Evolutionary conservation across 257 asterid genomes (phyloP), one percentile per base, ranked within the genome.

Genomic region (Vinca minor): DNA sequence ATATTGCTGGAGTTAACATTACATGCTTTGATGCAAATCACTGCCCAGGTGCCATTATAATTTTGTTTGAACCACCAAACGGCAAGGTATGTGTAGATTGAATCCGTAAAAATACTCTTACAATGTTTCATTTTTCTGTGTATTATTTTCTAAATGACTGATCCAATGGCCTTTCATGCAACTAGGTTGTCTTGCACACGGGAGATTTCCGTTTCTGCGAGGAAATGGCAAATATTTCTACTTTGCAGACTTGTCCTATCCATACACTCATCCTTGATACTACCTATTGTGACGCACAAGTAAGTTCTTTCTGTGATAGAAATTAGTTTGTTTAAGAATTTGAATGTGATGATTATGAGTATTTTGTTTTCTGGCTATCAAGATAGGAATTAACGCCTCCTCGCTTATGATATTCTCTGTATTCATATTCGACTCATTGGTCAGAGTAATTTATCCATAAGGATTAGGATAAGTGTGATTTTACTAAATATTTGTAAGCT

Each of bases 1-100:
- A 67, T 68, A 76, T 92, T 59, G 95, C 84, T 64, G 98, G 98
- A 54, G 69, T 71, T 55, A 73, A 82, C 52, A 84, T 92, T 61
- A 92, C 95, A 15, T 89, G 96, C 76, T 92, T 85, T 65, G 93
- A 92, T 71, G 96, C 98, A 74, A 92, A 92, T 78, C 98, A 92
- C 76, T 92, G 98, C 71, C 97, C 98, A 21, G 98, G 98, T 73
- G 87, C 97, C 46, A 68, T 92, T 63, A 81, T 92, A 64, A 81
- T 92, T 68, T 82, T 92, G 66, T 92, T 92, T 69, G 97, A 92
- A 72, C 96, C 92, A 31, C 85, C 96, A 67, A 85, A 77, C 42
- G 83, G 87, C 69, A 82, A 89, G 97, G 98, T 89, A 76, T 28
- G 91, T 57, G 48, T 63, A 39, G 65, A 73, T n/a, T 42, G 20